A percentile compares a stretch with the other conserved stretches of the same genome.
These are phyloP conservation scores for Eustoma russellianum DNA, from an alignment of 257 asterid genomes.

Conservation along the genomic window DNA sequence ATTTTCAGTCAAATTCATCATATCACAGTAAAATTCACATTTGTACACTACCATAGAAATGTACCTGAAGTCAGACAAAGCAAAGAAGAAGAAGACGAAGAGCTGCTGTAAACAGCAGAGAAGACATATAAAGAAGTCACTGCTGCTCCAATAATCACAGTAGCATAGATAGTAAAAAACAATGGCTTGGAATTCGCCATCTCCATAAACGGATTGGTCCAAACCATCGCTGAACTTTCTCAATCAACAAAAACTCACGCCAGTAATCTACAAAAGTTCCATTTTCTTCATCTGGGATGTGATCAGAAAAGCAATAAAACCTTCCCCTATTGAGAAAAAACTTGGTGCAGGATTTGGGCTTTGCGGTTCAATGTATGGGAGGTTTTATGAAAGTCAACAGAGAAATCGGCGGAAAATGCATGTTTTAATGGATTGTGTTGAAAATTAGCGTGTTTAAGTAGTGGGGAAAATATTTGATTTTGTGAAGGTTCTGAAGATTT, in stretches of 20 bases:
- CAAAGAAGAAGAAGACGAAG: too few relatives aligned
- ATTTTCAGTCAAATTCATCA: too few relatives aligned
- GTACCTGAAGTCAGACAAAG: slow-evolving; percentile 29
- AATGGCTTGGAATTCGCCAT: slow-evolving; percentile 75
- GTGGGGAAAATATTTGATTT: too few relatives aligned
- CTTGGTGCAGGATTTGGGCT: too few relatives aligned
- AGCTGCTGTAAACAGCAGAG: slow-evolving; percentile 65
- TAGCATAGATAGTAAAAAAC: slow-evolving; percentile 71
- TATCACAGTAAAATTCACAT: not conserved
- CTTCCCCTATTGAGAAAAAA: too few relatives aligned
- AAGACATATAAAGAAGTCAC: slow-evolving; percentile 76
- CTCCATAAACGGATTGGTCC: slow-evolving; percentile 44
- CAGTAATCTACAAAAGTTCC: not conserved
- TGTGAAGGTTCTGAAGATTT: too few relatives aligned
- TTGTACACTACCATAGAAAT: not conserved
- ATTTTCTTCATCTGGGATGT: slow-evolving; percentile 6
- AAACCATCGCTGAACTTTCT: slow-evolving; percentile 12
- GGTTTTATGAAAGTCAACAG: slow-evolving; percentile 7
- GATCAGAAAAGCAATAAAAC: too few relatives aligned
- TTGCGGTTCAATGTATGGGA: not conserved
- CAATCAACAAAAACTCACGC: slow-evolving; percentile 3
- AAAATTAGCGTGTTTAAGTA: too few relatives aligned
- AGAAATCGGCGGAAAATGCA: not conserved
- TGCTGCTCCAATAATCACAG: slow-evolving; percentile 60
- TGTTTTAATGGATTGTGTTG: too few relatives aligned